Evolutionary conservation across 2,329 filamentous ascomycete genomes (phyloP).

Genomic region (Coccinonectria pachysandricola): DNA sequence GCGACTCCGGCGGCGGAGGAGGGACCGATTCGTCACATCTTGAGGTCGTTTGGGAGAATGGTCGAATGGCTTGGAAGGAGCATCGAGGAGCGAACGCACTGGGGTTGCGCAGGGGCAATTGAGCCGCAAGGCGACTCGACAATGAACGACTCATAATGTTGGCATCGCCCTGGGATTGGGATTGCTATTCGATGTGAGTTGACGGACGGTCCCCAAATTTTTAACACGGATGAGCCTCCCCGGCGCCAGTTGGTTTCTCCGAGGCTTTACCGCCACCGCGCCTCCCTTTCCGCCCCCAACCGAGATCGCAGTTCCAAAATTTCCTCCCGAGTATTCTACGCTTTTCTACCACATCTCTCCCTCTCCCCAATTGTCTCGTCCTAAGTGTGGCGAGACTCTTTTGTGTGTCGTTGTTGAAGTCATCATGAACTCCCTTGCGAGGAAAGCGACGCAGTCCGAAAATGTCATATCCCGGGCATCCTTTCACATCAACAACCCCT

Average conservation of each 20-base stretch:
- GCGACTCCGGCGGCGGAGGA: slow-evolving; percentile 10
- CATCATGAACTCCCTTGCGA: slow-evolving; percentile 38
- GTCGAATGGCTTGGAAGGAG: slow-evolving; percentile 17
- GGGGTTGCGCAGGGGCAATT: slow-evolving; percentile 22
- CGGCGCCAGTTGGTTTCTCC: slow-evolving; percentile 12
- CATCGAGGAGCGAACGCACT: slow-evolving; percentile 13
- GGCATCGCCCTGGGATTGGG: slow-evolving; percentile 20
- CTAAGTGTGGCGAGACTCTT: too few relatives aligned
- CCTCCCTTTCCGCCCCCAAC: slow-evolving; percentile 24
- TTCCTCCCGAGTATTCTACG: slow-evolving; percentile 23
- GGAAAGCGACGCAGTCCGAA: slow-evolving; percentile 32
- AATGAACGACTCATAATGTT: slow-evolving; percentile 35
- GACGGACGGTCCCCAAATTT: too few relatives aligned
- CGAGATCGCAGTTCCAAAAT: slow-evolving; percentile 30
- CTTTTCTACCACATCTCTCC: slow-evolving; percentile 11
- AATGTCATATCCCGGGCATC: slow-evolving; percentile 32
- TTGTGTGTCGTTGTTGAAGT: slow-evolving; percentile 13
- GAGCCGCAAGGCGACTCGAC: slow-evolving; percentile 32
- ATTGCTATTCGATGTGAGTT: too few relatives aligned
- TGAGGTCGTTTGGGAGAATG: slow-evolving; percentile 30
- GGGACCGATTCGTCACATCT: slow-evolving; percentile 17
- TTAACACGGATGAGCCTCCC: too few relatives aligned
- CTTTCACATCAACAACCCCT: slow-evolving; percentile 25
- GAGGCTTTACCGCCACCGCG: slow-evolving; percentile 26
- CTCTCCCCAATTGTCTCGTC: slow-evolving; percentile 11